Conservation (phyloP, 2,329 filamentous ascomycete species). For the Exophiala bonariae region DNA sequence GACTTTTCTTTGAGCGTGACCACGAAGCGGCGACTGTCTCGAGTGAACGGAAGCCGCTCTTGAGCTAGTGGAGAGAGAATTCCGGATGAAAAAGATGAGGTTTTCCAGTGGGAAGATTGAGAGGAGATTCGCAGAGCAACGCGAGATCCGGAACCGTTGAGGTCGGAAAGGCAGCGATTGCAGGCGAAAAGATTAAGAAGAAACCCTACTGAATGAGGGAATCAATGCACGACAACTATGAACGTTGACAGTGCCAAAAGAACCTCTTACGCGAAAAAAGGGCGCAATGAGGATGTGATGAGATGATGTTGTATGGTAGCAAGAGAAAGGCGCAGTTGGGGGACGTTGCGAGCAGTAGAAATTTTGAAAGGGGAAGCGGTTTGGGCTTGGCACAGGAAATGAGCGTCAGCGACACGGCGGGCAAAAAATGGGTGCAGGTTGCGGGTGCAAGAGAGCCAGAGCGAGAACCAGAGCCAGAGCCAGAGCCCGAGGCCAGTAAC, state of each 20-base stretch:
- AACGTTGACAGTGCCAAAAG: conserved; percentile 20
- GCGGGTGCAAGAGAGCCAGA: no score
- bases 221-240: conserved; percentile 20
- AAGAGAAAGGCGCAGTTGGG: conserved; percentile 13
- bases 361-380: conserved; percentile 14
- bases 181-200: conserved; percentile 5
- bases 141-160: conserved; percentile 16
- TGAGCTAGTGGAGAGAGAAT: conserved; percentile 19
- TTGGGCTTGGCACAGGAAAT: no score
- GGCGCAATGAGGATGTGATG: conserved; percentile 16
- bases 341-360: conserved; percentile 15
- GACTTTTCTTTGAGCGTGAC: conserved; percentile 4
- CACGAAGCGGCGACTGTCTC: conserved; percentile 30
- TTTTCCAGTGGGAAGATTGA: conserved; percentile 16
- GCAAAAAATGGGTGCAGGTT: no score
- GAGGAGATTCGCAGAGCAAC: conserved; percentile 24
- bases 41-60: conserved; percentile 32
- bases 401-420: no score
- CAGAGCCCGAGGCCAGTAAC: no score
- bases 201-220: conserved; percentile 11
- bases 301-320: conserved; percentile 8
- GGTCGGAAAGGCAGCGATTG: conserved; percentile 8
- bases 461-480: no score
- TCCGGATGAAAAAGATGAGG: no score
- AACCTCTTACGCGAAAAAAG: conserved; percentile 20